Evolutionary conservation across 768 basidiomycete species (phyloP).

Genomic region (Asterophora parasitica): DNA sequence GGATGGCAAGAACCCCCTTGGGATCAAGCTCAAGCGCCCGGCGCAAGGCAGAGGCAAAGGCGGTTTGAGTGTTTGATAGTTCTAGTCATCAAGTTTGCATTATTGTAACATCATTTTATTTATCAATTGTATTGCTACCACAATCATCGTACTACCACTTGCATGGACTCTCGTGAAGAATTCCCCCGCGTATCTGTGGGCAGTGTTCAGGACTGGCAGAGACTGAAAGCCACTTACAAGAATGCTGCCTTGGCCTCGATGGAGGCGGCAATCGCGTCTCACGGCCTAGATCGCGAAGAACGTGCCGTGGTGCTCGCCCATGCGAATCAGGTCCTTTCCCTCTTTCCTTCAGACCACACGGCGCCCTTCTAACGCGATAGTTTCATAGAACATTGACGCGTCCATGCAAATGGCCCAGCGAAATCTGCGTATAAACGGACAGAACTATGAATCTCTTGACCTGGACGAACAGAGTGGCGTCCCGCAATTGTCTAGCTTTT

Average conservation of each 20-base stretch:
- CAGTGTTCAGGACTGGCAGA: constrained; percentile 61
- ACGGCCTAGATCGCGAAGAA: constrained; percentile 32
- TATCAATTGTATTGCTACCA: constrained; percentile 6
- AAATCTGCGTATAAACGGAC: constrained; percentile 79
- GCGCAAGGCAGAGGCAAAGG: constrained; percentile 16
- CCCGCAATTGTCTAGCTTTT: background rate
- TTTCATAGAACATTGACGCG: constrained; percentile 51
- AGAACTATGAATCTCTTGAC: constrained; percentile 62
- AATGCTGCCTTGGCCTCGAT: constrained; percentile 40
- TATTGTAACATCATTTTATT: background rate
- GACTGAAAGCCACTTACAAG: constrained; percentile 50
- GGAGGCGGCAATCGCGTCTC: constrained; percentile 39
- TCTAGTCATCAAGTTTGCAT: constrained; percentile 1
- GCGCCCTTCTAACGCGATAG: constrained; percentile 6
- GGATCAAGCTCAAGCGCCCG: constrained; percentile 67
- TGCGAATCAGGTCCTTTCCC: constrained; percentile 40
- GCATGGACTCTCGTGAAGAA: constrained; percentile 39
- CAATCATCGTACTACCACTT: constrained; percentile 1
- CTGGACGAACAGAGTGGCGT: constrained; percentile 48
- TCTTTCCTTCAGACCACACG: background rate
- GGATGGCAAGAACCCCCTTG: constrained; percentile 57
- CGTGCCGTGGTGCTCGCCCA: constrained; percentile 46
- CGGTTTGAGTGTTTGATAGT: background rate
- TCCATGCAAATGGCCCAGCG: constrained; percentile 59
- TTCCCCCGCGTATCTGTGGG: constrained; percentile 56